A percentile compares a stretch with the other conserved stretches of the same genome.
Evolutionary conservation across 257 asterid genomes (phyloP).

Genomic region (Ilex aquifolium): DNA sequence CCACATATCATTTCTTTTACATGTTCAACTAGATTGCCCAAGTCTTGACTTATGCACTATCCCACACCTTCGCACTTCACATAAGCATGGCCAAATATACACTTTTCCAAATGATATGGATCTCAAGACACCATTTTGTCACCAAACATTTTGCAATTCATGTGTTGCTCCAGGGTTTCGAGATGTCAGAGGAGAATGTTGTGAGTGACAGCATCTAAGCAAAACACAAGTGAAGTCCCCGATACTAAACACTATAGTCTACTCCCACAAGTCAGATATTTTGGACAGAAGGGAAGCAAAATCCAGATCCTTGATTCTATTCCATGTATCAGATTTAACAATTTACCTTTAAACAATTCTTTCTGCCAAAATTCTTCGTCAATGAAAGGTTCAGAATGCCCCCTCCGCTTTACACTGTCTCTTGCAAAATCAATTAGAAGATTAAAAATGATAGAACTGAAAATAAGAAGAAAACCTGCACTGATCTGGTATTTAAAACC

Average conservation of each 20-base stretch:
- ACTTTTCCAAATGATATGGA: background rate
- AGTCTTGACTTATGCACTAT: no score
- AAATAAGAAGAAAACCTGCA: conserved; percentile 16
- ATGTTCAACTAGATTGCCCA: no score
- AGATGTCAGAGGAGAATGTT: background rate
- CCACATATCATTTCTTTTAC: no score
- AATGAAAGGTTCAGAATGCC: conserved; percentile 51
- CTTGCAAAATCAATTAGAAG: conserved; percentile 71
- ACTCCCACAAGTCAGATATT: conserved; percentile 5
- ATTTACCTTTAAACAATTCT: conserved; percentile 50
- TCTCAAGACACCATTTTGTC: background rate
- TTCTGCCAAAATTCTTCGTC: conserved; percentile 47
- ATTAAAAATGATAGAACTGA: conserved; percentile 32
- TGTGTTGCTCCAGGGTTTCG: background rate
- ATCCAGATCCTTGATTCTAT: conserved; percentile 25
- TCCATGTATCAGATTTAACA: conserved; percentile 29
- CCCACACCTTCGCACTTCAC: no score
- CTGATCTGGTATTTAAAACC: conserved; percentile 30
- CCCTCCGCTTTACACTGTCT: conserved; percentile 57
- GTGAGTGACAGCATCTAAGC: background rate
- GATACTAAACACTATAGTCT: background rate
- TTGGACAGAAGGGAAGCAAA: conserved; percentile 10
- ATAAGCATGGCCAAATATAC: background rate
- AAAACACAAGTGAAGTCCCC: background rate
- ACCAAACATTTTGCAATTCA: background rate